These are phyloP conservation scores for Penicillium sp. DNA, from an alignment of 2,329 filamentous ascomycete genomes.

Conservation along the genomic window DNA sequence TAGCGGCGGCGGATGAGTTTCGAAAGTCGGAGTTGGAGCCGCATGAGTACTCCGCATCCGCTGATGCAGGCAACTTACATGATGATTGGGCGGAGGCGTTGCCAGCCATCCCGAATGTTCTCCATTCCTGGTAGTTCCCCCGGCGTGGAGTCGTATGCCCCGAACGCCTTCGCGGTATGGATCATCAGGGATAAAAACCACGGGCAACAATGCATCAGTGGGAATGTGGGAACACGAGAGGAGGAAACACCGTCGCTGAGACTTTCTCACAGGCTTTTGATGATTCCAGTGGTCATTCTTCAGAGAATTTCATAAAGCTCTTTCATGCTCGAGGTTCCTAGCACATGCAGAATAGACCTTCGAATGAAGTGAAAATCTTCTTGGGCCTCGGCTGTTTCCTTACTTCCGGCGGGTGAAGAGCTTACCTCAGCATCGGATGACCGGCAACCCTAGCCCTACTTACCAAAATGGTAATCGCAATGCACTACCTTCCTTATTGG, in stretches of 20 bases:
- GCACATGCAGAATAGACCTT: background rate
- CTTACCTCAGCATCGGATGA: background rate
- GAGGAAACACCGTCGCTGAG: background rate
- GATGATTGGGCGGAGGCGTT: background rate
- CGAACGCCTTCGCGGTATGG: background rate
- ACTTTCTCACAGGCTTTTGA: background rate
- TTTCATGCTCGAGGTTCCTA: background rate
- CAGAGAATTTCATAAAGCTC: background rate
- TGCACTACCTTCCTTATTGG: background rate
- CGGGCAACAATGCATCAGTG: background rate
- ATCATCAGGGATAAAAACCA: background rate
- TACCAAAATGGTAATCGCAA: background rate
- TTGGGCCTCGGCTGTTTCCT: background rate
- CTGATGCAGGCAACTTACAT: background rate
- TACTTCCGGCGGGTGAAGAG: background rate
- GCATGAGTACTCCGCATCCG: conserved; percentile 3
- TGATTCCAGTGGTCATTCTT: background rate
- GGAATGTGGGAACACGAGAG: background rate
- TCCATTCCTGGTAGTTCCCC: background rate
- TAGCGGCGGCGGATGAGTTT: background rate
- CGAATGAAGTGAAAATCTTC: too few species aligned
- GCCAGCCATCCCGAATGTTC: background rate
- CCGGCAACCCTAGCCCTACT: background rate
- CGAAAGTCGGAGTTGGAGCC: conserved; percentile 10
- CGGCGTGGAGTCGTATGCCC: background rate